Evolutionary conservation across 2,329 filamentous ascomycete genomes (phyloP).

Genomic region (Neurospora sp.): DNA sequence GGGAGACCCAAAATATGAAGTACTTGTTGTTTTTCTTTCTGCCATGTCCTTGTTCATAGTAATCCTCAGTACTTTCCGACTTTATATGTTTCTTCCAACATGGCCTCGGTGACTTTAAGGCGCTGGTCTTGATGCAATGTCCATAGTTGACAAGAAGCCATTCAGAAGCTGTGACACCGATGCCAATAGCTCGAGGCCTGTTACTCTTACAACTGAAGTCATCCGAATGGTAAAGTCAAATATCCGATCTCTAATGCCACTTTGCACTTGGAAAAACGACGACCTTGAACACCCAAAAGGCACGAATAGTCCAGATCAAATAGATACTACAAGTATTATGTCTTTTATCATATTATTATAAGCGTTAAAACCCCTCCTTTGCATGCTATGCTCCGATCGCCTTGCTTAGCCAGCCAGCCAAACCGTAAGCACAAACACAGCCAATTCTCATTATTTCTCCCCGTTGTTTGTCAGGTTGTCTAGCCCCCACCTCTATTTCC

Average conservation of each 20-base stretch:
- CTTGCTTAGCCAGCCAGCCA: background rate
- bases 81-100: too few species aligned
- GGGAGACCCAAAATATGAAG: background rate
- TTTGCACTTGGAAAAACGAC: background rate
- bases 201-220: too few species aligned
- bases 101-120: too few species aligned
- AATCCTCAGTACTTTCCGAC: background rate
- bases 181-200: background rate
- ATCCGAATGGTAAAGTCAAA: background rate
- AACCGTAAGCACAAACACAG: background rate
- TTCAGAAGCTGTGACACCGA: background rate
- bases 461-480: background rate
- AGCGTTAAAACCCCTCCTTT: background rate
- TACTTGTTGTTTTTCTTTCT: background rate
- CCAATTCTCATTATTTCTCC: background rate
- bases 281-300: background rate
- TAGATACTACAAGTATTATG: background rate
- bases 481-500: background rate
- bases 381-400: background rate
- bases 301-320: background rate
- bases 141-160: too few species aligned
- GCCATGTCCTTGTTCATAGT: background rate
- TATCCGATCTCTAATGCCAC: background rate
- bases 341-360: background rate
- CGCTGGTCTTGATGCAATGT: too few species aligned